A percentile compares a stretch with the other conserved stretches of the same genome.
Conservation (phyloP, 352 stramenopile genomes). For the Albugo candida region DNA sequence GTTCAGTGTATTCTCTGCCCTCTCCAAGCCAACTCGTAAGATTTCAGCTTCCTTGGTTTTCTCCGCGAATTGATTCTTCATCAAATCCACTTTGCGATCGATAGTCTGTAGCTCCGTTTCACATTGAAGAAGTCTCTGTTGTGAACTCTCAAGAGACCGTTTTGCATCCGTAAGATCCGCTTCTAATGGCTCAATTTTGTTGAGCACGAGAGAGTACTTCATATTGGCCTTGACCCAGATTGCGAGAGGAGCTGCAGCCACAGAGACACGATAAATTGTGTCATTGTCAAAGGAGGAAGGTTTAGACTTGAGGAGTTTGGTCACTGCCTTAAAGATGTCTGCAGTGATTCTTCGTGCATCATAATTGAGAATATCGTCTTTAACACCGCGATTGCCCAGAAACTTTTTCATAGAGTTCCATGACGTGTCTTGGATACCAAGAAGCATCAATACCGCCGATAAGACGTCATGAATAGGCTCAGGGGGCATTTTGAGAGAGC, state of each 20-base stretch:
- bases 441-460: conserved; percentile 86
- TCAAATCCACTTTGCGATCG: conserved; percentile 66
- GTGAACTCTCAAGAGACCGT: conserved; percentile 60
- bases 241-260: conserved; percentile 85
- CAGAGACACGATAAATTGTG: conserved; percentile 86
- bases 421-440: conserved; percentile 89
- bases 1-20: conserved; percentile 77
- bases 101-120: conserved; percentile 84
- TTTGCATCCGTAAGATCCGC: conserved; percentile 81
- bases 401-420: conserved; percentile 97
- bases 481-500: conserved; percentile 88
- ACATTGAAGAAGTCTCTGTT: conserved; percentile 76
- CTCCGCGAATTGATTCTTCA: conserved; percentile 85
- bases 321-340: conserved; percentile 82
- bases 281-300: conserved; percentile 84
- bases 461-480: conserved; percentile 90
- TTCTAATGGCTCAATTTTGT: conserved; percentile 89
- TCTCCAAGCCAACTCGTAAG: conserved; percentile 69
- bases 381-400: conserved; percentile 86
- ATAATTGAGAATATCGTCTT: conserved; percentile 94
- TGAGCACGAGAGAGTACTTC: conserved; percentile 88
- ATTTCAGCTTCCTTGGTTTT: conserved; percentile 88
- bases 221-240: conserved; percentile 92
- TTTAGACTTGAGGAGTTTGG: conserved; percentile 87
- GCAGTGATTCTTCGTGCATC: conserved; percentile 82